Evolutionary conservation across 2,329 filamentous ascomycete genomes (phyloP).

Genomic region (Colletotrichum cordylinicola): DNA sequence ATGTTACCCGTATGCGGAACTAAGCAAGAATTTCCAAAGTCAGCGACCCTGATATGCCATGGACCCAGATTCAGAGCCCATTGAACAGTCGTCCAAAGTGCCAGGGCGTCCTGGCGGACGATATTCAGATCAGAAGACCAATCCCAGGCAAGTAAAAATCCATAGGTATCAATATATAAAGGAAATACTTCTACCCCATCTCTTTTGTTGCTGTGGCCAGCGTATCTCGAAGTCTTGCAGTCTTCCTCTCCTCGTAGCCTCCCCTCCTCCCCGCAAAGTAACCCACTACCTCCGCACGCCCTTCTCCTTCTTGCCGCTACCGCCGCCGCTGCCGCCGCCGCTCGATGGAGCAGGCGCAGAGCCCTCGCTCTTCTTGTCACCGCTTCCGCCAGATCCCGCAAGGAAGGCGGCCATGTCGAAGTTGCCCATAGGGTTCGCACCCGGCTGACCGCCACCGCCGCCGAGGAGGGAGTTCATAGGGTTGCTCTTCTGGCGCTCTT

Average conservation of each 20-base stretch:
- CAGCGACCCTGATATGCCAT: neutral
- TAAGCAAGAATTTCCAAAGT: neutral
- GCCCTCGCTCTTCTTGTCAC: conserved; percentile 46
- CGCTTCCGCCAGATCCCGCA: conserved; percentile 54
- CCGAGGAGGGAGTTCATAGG: conserved; percentile 66
- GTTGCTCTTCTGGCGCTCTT: conserved; percentile 83
- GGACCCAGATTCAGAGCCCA: neutral
- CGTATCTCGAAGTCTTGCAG: neutral
- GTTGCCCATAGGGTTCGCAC: conserved; percentile 51
- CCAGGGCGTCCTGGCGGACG: rapidly evolving
- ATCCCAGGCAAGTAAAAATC: neutral
- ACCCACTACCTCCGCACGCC: conserved; percentile 40
- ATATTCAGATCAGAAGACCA: rapidly evolving
- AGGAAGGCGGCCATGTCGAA: conserved; percentile 71
- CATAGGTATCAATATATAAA: conserved; percentile 5
- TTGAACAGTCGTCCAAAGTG: rapidly evolving
- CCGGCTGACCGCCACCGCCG: conserved; percentile 29
- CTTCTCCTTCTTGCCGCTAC: conserved; percentile 42
- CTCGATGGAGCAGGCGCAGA: conserved; percentile 29
- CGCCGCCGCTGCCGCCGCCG: conserved; percentile 21
- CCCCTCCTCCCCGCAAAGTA: neutral
- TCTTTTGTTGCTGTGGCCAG: neutral
- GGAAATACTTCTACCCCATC: neutral
- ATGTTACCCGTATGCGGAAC: neutral
- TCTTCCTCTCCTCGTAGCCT: neutral